A percentile compares a stretch with the other conserved stretches of the same genome.
These are phyloP conservation scores for Cercospora sesami DNA, from an alignment of 2,329 filamentous ascomycete genomes.

Conservation along the genomic window DNA sequence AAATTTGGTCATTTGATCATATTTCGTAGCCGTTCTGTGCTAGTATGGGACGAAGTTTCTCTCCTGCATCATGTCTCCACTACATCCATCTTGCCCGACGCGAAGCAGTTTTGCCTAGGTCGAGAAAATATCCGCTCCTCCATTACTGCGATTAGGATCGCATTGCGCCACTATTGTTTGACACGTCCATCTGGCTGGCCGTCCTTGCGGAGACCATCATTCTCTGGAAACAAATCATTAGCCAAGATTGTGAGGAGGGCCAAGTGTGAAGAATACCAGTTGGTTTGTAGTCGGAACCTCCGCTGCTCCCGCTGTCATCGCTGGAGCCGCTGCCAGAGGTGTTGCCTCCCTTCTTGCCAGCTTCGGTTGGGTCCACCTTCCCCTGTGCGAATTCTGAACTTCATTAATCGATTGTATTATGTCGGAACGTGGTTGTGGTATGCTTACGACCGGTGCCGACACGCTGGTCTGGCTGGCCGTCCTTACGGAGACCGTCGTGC, in stretches of 20 bases:
- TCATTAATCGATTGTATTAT: background rate
- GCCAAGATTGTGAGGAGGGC: background rate
- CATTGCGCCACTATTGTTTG: background rate
- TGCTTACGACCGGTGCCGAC: constrained; percentile 42
- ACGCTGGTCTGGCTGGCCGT: constrained; percentile 46
- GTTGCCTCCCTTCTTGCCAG: constrained; percentile 44
- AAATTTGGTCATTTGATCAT: background rate
- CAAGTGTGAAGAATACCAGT: constrained; percentile 29
- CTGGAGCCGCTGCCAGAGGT: constrained; percentile 24
- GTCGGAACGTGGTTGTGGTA: background rate
- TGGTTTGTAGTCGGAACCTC: constrained; percentile 40
- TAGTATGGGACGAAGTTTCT: constrained; percentile 17
- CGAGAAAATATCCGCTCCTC: background rate
- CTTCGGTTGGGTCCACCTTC: constrained; percentile 45
- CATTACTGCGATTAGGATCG: background rate
- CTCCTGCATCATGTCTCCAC: constrained; percentile 17
- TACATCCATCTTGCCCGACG: too few species aligned
- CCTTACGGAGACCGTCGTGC: constrained; percentile 47
- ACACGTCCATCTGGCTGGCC: constrained; percentile 40
- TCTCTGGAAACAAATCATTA: constrained; percentile 37
- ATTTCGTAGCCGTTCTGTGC: background rate
- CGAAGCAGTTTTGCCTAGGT: background rate
- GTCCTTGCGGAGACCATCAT: constrained; percentile 47
- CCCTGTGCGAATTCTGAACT: constrained; percentile 3
- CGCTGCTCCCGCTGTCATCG: constrained; percentile 5